These are phyloP conservation scores for Cercospora sesami DNA, from an alignment of 2,329 filamentous ascomycete species.

Conservation along the genomic window DNA sequence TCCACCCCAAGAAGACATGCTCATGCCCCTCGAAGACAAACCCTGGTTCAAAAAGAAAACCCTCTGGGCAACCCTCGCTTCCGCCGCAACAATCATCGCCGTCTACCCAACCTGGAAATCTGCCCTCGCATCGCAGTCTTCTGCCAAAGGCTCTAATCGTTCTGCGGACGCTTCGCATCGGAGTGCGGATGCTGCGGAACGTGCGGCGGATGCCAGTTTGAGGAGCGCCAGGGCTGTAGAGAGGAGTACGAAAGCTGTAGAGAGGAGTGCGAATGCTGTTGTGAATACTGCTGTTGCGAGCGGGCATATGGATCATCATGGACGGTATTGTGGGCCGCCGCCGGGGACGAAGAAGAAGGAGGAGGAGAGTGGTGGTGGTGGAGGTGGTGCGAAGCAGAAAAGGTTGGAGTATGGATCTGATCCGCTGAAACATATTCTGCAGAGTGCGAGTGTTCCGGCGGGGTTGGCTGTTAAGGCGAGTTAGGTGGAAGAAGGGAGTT, in stretches of 20 bases:
- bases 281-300: slow-evolving; percentile 28
- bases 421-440: slow-evolving; percentile 8
- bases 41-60: slow-evolving; percentile 31
- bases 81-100: slow-evolving; percentile 24
- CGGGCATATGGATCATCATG: slow-evolving; percentile 28
- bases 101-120: slow-evolving; percentile 21
- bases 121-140: slow-evolving; percentile 15
- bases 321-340: slow-evolving; percentile 23
- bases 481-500: background rate
- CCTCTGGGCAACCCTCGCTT: slow-evolving; percentile 27
- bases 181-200: slow-evolving; percentile 21
- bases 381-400: background rate
- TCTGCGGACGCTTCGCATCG: slow-evolving; percentile 19
- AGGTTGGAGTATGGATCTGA: slow-evolving; percentile 10
- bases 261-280: slow-evolving; percentile 23
- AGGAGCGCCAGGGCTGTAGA: slow-evolving; percentile 18
- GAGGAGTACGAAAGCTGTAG: slow-evolving; percentile 21
- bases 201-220: slow-evolving; percentile 16
- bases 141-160: slow-evolving; percentile 20
- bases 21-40: slow-evolving; percentile 17
- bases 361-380: slow-evolving; percentile 1
- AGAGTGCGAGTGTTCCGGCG: slow-evolving; percentile 7
- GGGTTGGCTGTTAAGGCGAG: slow-evolving; percentile 7
- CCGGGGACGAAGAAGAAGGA: slow-evolving; percentile 11
- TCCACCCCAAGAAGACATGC: slow-evolving; percentile 3